Conservation (phyloP, 441 rosid species). For the Brassica balearica region DNA sequence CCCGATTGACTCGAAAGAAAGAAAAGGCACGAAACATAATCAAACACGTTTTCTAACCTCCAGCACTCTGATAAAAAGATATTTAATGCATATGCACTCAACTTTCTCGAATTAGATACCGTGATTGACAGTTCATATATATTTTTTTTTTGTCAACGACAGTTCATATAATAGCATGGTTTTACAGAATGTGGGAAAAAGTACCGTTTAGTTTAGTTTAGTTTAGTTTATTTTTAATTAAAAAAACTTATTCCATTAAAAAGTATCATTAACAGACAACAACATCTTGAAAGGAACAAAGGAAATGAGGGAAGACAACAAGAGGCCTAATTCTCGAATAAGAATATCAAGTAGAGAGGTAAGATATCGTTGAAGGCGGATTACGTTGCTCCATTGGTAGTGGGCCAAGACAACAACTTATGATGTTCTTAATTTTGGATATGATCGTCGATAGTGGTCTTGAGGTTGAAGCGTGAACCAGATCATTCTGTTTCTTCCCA, state of each 20-base stretch:
- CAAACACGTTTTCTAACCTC: constrained; percentile 27
- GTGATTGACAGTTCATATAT: background rate
- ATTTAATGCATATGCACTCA: constrained; percentile 11
- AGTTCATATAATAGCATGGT: background rate
- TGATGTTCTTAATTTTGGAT: background rate
- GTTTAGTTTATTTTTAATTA: no score
- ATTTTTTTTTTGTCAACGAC: background rate
- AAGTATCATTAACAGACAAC: background rate
- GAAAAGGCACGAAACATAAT: constrained; percentile 12
- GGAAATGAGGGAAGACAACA: background rate
- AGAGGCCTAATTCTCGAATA: background rate
- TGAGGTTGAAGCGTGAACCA: background rate
- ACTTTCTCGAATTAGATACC: background rate
- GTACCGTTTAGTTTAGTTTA: background rate
- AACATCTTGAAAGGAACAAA: background rate
- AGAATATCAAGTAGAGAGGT: background rate
- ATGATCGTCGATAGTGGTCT: background rate
- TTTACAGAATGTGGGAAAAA: background rate
- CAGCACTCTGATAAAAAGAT: constrained; percentile 18
- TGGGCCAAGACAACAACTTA: background rate
- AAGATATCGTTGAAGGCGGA: background rate
- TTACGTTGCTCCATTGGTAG: background rate
- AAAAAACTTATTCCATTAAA: no score
- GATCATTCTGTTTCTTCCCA: background rate
- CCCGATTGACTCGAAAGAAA: constrained; percentile 6